Conservation (phyloP, 2,329 filamentous ascomycete genomes). For the Aspergillus sp. region DNA sequence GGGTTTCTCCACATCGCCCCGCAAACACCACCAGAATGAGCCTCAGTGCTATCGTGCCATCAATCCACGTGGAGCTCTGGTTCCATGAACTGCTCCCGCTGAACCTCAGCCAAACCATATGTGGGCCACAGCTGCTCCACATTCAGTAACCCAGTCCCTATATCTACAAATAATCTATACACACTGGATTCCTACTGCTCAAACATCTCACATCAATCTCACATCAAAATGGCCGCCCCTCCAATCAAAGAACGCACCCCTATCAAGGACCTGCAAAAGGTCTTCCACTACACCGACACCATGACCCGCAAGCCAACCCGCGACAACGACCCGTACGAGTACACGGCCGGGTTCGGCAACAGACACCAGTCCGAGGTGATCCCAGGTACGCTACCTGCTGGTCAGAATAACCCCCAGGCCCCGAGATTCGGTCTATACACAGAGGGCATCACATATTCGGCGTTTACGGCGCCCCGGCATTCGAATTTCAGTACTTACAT, state of each 20-base stretch:
- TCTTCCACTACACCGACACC: constrained; percentile 32
- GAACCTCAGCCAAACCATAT: neutral
- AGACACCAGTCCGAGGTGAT: constrained; percentile 34
- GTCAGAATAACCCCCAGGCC: constrained; percentile 34
- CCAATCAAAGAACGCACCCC: constrained; percentile 21
- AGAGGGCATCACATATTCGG: constrained; percentile 30
- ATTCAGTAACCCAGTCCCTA: neutral
- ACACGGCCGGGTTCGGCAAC: constrained; percentile 31
- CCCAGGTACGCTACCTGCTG: constrained; percentile 30
- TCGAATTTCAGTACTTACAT: constrained; percentile 30
- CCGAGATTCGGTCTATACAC: constrained; percentile 32
- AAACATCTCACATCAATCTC: constrained; percentile 20
- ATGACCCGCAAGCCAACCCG: constrained; percentile 28
- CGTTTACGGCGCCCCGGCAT: constrained; percentile 26
- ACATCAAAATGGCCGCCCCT: constrained; percentile 8
- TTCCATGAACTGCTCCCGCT: neutral
- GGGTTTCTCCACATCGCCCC: neutral
- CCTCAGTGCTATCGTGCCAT: neutral
- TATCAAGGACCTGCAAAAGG: constrained; percentile 27
- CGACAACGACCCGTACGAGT: constrained; percentile 31
- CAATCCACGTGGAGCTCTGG: neutral
- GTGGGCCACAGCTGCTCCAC: neutral
- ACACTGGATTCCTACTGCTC: neutral
- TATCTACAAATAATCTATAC: neutral
- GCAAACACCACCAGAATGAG: neutral